Conservation (phyloP, 1,284 basidiomycete species). For the Trichosporon coremiiforme region DNA sequence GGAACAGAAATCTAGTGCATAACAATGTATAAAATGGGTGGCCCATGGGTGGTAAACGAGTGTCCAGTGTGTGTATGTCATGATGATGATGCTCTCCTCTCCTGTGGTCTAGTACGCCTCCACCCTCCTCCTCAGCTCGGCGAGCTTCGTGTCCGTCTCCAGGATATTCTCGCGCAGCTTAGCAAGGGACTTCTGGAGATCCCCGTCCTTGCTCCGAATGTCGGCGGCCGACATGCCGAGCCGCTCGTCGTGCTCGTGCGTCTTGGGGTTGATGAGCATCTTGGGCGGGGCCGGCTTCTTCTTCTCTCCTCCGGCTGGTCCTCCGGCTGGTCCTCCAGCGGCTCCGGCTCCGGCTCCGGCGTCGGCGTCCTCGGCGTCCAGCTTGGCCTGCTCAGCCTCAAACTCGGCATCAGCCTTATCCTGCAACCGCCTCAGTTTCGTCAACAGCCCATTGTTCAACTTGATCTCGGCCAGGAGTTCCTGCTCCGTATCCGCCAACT, state of each 20-base stretch:
- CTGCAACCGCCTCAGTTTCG: background rate
- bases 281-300: background rate
- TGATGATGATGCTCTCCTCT: background rate
- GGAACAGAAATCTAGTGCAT: background rate
- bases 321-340: background rate
- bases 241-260: background rate
- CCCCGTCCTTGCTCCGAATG: background rate
- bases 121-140: background rate
- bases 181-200: background rate
- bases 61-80: background rate
- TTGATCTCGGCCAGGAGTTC: background rate
- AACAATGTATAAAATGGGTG: background rate
- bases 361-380: background rate
- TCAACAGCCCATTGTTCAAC: background rate
- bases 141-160: background rate
- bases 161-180: background rate
- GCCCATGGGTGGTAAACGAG: too few species aligned
- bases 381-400: background rate
- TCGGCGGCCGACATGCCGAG: slow-evolving; percentile 4
- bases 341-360: background rate
- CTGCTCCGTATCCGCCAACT: background rate
- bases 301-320: background rate
- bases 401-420: background rate
- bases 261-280: background rate
- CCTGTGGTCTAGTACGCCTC: background rate